A percentile compares a stretch with the other conserved stretches of the same genome.
These are phyloP conservation scores for Moesziomyces sp. DNA, from an alignment of 1,284 basidiomycete species.

Conservation along the genomic window DNA sequence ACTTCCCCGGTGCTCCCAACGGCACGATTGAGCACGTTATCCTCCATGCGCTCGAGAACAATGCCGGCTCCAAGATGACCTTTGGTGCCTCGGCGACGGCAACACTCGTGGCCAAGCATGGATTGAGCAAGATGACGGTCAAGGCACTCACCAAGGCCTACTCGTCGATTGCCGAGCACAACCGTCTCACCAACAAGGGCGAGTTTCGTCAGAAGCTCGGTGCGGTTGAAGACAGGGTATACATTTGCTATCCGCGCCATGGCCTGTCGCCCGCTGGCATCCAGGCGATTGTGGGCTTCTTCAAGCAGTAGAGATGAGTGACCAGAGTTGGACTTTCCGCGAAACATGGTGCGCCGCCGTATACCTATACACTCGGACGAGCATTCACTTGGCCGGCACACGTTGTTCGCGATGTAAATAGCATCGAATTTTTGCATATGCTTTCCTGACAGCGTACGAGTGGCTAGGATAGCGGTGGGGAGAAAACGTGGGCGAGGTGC, in stretches of 20 bases:
- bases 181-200: slow-evolving; percentile 56
- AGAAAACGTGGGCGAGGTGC: too few relatives aligned
- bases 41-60: slow-evolving; percentile 71
- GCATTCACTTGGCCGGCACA: neutral
- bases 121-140: slow-evolving; percentile 54
- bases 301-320: slow-evolving; percentile 42
- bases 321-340: neutral
- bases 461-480: too few relatives aligned
- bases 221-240: slow-evolving; percentile 54
- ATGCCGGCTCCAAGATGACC: slow-evolving; percentile 70
- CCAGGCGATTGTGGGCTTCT: slow-evolving; percentile 60
- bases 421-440: neutral
- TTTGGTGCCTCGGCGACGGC: slow-evolving; percentile 63
- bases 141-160: slow-evolving; percentile 57
- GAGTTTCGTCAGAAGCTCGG: slow-evolving; percentile 65
- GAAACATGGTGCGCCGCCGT: neutral
- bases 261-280: slow-evolving; percentile 58
- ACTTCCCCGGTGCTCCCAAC: slow-evolving; percentile 73
- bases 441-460: neutral
- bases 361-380: neutral
- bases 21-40: slow-evolving; percentile 72
- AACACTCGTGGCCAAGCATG: slow-evolving; percentile 52
- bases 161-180: slow-evolving; percentile 47
- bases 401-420: neutral
- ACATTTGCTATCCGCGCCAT: slow-evolving; percentile 58